Base-by-base conservation (phyloP, 495 filamentous ascomycete genomes). In the Neurospora sp. region DNA sequence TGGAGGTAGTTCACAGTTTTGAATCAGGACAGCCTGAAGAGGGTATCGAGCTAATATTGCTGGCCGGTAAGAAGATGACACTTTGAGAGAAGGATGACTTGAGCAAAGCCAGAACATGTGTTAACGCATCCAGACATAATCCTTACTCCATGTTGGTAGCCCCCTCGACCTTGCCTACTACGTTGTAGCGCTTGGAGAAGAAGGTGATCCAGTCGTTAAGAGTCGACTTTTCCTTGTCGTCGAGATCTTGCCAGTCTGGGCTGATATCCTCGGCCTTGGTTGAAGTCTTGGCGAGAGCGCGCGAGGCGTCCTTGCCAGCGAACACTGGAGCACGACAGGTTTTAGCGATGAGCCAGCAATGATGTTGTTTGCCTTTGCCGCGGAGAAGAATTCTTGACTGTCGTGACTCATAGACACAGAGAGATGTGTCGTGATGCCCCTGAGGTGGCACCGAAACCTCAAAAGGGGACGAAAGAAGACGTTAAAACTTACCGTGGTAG, bases 111-210 rank as follows among this genome's bases (percentile, higher is more conserved):
- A 14, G 4, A 65, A 65, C 53, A 65, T 65, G 27, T 65, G 35
- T 65, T 65, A 9, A 65, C 6, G 48, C 31, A 37, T 61, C 14
- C 53, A 65, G 46, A 71, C 31, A 39, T 53, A n/a, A 71, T 41
- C 40, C 48, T 44, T 71, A 78, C 39, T 81, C 83, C 72, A 81
- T 71, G 72, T 88, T 89, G 16, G 84, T 85, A 11, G 86, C 86
- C 39, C 86, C 86, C 74, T 90, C 81, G 10, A 97, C 92, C 80
- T 88, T 88, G 40, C 96, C 96, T 48, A 98, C 91, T 71, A 98
- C 89, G 77, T 95, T 97, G 80, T 99, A 99, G 48, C 96, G 86
- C 83, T 98, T 99, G 76, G 89, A 91, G 83, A 98, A 99, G 84
- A 97, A 99, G 4, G 91, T 96, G 70, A 88, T 90, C 96, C 96